A percentile compares a stretch with the other conserved stretches of the same genome.
Conservation (phyloP, 805 yeast species). For the Candida suzukii region DNA sequence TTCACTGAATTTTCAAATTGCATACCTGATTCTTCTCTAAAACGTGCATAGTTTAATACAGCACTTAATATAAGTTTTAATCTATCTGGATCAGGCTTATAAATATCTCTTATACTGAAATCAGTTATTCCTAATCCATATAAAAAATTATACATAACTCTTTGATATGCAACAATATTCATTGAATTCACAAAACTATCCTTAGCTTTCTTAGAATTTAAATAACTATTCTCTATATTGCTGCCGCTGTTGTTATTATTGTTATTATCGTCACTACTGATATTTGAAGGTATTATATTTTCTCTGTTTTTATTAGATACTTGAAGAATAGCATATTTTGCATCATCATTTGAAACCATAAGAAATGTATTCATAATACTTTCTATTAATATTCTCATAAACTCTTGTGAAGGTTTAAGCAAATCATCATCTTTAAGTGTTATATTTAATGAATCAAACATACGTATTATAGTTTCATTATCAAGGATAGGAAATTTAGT, state of each 20-base stretch:
- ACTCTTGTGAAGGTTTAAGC: conserved; percentile 22
- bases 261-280: conserved; percentile 9
- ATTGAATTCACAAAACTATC: conserved; percentile 29
- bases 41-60: conserved; percentile 77
- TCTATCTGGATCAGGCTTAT: conserved; percentile 69
- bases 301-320: conserved; percentile 19
- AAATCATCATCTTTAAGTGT: conserved; percentile 22
- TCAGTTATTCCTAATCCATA: conserved; percentile 72
- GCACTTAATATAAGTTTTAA: conserved; percentile 67
- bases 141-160: conserved; percentile 55
- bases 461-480: conserved; percentile 17
- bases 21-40: conserved; percentile 66
- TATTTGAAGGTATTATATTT: conserved; percentile 12
- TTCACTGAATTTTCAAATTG: conserved; percentile 61
- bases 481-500: conserved; percentile 28
- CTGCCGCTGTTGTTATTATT: conserved; percentile 9
- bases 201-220: conserved; percentile 1
- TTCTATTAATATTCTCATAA: conserved; percentile 25
- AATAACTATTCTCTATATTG: conserved; percentile 10
- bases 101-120: conserved; percentile 65
- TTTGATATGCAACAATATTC: conserved; percentile 47
- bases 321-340: conserved; percentile 6
- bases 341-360: conserved; percentile 15
- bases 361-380: conserved; percentile 28
- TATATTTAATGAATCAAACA: conserved; percentile 22